Evolutionary conservation across 495 filamentous ascomycete species (phyloP), one percentile per base, ranked within the genome.

Genomic region (Trichocladium uniseriatum): DNA sequence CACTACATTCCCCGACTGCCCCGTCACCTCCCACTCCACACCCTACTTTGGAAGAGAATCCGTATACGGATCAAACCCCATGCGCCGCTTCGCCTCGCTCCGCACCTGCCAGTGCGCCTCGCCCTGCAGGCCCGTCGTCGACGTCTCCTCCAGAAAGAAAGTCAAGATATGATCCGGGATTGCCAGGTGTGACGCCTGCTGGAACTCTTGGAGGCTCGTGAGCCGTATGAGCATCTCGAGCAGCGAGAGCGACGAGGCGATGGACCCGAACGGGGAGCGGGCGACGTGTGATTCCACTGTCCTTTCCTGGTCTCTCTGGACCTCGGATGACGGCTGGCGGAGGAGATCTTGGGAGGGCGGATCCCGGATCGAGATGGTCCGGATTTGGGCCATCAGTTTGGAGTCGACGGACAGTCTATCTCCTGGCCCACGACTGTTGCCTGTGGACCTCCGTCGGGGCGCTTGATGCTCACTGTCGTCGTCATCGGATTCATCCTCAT

Each of bases 101-200:
- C 89, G 73, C n/a, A 86, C 70, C 8, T 74, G 75, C 52, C 79
- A 80, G 24, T 87, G 84, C 14, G 79, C 78, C 43, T 90, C 81
- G 8, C 80, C 78, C 49, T 85, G 78, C 27, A 80, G 73, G 0
- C 84, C 87, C 16, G 85, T 87, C 5, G 84, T 86, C 38, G 79
- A 79, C 6, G 61, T 84, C 60, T 95, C 89, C 53, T 86, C 80
- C 31, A 99, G 77, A 73, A 97, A 99, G 72, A 97, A 95, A 48
- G 82, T 89, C 14, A 97, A 74, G 7, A 95, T 77, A 62, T 99
- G 88, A 60, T 99, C 94, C n/a, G 84, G 87, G 57, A 96, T 94
- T 29, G 88, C 77, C 27, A 97, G 79, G 56, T 99, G 94, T 1
- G 89, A 87, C 36, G 82, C 76, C 76, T 99, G 94, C 60, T 95